A percentile compares a stretch with the other conserved stretches of the same genome.
phyloP scores from a whole-genome alignment of 306 rosid species.

The Erythrophleum fordii region DNA sequence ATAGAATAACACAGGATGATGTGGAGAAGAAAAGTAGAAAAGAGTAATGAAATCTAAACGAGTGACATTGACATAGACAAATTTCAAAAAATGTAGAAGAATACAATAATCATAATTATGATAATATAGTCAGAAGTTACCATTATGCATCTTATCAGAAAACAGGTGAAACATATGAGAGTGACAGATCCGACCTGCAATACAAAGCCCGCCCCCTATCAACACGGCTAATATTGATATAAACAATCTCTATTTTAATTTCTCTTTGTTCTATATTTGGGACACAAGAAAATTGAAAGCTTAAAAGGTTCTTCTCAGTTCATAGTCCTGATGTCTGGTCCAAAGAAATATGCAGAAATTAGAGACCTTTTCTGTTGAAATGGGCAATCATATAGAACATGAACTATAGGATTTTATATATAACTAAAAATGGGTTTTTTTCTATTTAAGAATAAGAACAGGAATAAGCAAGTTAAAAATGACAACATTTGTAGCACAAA shows the following conservation, averaged over 20 bases:
- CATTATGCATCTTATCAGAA: conserved; percentile 92
- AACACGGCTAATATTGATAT: conserved; percentile 21
- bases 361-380: background rate
- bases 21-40: conserved; percentile 27
- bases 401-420: conserved; percentile 4
- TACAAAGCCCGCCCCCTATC: conserved; percentile 12
- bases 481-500: conserved; percentile 8
- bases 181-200: conserved; percentile 98
- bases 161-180: conserved; percentile 95
- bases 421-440: conserved; percentile 18
- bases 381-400: background rate
- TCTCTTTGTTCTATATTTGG: background rate
- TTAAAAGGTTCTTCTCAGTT: conserved; percentile 11
- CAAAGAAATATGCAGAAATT: background rate
- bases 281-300: background rate
- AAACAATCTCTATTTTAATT: background rate
- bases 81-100: conserved; percentile 12
- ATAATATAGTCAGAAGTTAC: conserved; percentile 55
- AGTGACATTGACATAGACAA: conserved; percentile 12
- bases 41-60: background rate
- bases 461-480: background rate
- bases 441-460: background rate
- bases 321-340: background rate
- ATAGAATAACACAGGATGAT: background rate
- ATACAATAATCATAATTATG: background rate